Percentiles rank a stretch among this genome's conserved stretches.
phyloP scores from a whole-genome alignment of 202 grass and related monocot species.

The Carex arenaria region DNA sequence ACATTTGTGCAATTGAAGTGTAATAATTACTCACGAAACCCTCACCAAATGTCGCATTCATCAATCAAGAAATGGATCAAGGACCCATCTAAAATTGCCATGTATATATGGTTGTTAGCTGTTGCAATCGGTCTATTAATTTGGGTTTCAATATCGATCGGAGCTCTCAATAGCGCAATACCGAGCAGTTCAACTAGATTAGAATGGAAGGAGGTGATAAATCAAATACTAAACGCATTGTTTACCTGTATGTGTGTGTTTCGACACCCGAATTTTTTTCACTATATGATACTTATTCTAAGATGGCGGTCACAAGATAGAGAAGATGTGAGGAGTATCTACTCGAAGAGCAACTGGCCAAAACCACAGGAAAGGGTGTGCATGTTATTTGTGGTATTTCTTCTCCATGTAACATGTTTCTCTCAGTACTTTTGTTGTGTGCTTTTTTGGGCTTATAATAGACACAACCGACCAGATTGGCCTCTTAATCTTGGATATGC shows the following conservation, averaged over 20 bases:
- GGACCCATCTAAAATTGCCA: slow-evolving; percentile 59
- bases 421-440: slow-evolving; percentile 73
- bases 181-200: slow-evolving; percentile 45
- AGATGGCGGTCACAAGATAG: slow-evolving; percentile 54
- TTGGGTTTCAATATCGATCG: slow-evolving; percentile 49
- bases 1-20: not conserved
- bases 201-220: slow-evolving; percentile 70
- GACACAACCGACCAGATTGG: slow-evolving; percentile 47
- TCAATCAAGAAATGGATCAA: slow-evolving; percentile 33
- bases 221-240: slow-evolving; percentile 94
- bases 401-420: slow-evolving; percentile 67
- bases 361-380: slow-evolving; percentile 48
- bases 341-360: slow-evolving; percentile 52
- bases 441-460: slow-evolving; percentile 74
- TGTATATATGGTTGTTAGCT: slow-evolving; percentile 56
- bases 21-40: not conserved
- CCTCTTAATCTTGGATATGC: slow-evolving; percentile 66
- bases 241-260: slow-evolving; percentile 96
- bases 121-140: slow-evolving; percentile 49
- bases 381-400: slow-evolving; percentile 41
- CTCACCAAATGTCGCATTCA: not conserved
- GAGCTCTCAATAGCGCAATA: slow-evolving; percentile 55
- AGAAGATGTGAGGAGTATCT: slow-evolving; percentile 40
- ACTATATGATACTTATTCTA: slow-evolving; percentile 65
- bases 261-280: slow-evolving; percentile 69